Evolutionary conservation across 176 grass and related monocot genomes (phyloP).

Genomic region (Chrysopogon serrulatus): DNA sequence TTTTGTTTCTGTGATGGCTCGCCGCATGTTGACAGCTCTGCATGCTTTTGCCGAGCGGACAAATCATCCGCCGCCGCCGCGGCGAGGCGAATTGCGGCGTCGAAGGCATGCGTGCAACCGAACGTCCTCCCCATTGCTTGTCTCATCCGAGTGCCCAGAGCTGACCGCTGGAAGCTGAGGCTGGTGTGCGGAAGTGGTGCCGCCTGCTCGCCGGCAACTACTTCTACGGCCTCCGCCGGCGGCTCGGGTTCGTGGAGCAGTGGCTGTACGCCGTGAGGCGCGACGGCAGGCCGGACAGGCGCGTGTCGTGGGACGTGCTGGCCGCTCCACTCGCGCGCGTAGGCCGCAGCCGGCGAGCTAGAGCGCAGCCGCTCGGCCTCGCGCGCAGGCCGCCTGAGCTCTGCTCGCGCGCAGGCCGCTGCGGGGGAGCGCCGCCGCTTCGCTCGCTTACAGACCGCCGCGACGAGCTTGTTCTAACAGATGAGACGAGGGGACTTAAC

Average conservation of each 20-base stretch:
- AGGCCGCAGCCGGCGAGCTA: constrained; percentile 45
- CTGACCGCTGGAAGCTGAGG: constrained; percentile 49
- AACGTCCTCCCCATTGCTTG: constrained; percentile 71
- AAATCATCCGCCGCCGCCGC: constrained; percentile 28
- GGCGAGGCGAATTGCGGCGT: constrained; percentile 22
- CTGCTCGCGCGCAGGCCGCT: too few species aligned
- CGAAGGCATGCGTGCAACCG: constrained; percentile 46
- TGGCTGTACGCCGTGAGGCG: constrained; percentile 70
- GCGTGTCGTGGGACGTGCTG: constrained; percentile 56
- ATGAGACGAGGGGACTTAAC: too few species aligned
- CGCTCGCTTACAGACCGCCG: too few species aligned
- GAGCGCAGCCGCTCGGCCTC: too few species aligned
- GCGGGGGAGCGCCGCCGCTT: too few species aligned
- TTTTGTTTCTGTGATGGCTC: constrained; percentile 5
- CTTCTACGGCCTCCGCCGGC: constrained; percentile 61
- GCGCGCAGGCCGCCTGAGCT: too few species aligned
- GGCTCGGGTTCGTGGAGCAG: constrained; percentile 45
- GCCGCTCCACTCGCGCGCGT: constrained; percentile 50
- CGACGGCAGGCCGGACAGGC: constrained; percentile 30
- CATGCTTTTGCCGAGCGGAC: constrained; percentile 64
- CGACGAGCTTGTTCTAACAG: too few species aligned
- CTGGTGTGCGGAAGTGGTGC: constrained; percentile 63
- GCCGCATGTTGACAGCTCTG: constrained; percentile 55
- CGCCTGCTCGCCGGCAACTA: constrained; percentile 75
- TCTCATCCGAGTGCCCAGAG: constrained; percentile 59